A percentile compares a stretch with the other conserved stretches of the same genome.
phyloP scores from a whole-genome alignment of 2,329 filamentous ascomycete genomes.

The Arthroderma sp. region DNA sequence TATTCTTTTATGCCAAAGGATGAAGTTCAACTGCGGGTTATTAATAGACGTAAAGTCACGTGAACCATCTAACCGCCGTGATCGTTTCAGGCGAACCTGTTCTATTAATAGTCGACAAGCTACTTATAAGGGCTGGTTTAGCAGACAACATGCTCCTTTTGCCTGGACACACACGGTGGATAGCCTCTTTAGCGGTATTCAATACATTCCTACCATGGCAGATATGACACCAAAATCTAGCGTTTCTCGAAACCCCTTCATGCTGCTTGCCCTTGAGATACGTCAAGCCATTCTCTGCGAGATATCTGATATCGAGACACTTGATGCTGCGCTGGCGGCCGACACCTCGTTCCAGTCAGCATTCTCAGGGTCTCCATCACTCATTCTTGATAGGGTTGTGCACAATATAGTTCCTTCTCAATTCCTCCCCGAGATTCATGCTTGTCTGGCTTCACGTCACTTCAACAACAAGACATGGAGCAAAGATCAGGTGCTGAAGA shows the following conservation, averaged over 20 bases:
- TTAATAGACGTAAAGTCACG: too few species aligned
- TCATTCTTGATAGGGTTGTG: slow-evolving; percentile 2
- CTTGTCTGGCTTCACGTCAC: slow-evolving; percentile 3
- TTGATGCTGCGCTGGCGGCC: slow-evolving; percentile 4
- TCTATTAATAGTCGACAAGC: too few species aligned
- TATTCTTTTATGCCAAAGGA: too few species aligned
- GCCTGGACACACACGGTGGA: too few species aligned
- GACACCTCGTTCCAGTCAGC: slow-evolving; percentile 4
- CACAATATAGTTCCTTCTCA: slow-evolving; percentile 1
- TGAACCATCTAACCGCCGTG: too few species aligned
- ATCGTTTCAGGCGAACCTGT: too few species aligned
- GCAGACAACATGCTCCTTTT: too few species aligned
- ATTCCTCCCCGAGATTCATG: slow-evolving; percentile 4
- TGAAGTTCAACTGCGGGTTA: too few species aligned
- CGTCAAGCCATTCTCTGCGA: slow-evolving; percentile 6
- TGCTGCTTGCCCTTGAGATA: slow-evolving; percentile 4
- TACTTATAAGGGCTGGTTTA: too few species aligned
- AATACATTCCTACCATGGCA: too few species aligned
- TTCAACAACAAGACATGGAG: slow-evolving; percentile 1
- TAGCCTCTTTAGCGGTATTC: too few species aligned
- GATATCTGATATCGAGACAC: slow-evolving; percentile 4
- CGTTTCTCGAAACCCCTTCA: slow-evolving; percentile 2
- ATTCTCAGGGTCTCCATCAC: slow-evolving; percentile 1
- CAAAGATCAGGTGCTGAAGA: slow-evolving; percentile 1
- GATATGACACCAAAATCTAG: not conserved